Evolutionary conservation across 805 yeast genomes (phyloP).

Genomic region (Barnettozyma siamensis): DNA sequence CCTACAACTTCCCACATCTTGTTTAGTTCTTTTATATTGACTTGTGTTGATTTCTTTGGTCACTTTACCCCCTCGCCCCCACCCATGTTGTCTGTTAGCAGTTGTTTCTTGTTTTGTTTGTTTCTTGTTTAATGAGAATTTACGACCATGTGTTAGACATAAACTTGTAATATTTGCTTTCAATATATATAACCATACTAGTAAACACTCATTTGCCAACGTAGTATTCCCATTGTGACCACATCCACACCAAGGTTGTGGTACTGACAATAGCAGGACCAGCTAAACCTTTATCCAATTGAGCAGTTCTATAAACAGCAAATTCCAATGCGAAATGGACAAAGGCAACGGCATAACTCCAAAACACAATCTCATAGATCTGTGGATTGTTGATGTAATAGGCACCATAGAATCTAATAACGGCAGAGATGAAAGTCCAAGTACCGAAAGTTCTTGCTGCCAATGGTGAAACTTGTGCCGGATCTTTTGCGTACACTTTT

Average conservation of each 20-base stretch:
- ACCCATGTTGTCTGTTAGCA: too few relatives aligned
- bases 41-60: not conserved
- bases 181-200: too few relatives aligned
- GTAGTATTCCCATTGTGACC: conserved; percentile 60
- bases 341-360: conserved; percentile 78
- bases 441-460: conserved; percentile 98
- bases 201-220: too few relatives aligned
- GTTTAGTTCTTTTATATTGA: not conserved
- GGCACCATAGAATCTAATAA: conserved; percentile 85
- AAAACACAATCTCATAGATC: conserved; percentile 71
- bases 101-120: not conserved
- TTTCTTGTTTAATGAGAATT: not conserved
- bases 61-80: too few relatives aligned
- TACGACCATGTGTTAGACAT: not conserved
- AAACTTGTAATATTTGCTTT: too few relatives aligned
- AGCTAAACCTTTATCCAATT: conserved; percentile 77
- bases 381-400: conserved; percentile 62
- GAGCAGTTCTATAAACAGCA: conserved; percentile 72
- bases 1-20: not conserved
- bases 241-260: conserved; percentile 77
- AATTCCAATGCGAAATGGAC: conserved; percentile 82
- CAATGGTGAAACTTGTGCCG: conserved; percentile 54
- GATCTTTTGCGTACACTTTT: conserved; percentile 66
- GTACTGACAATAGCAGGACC: conserved; percentile 87
- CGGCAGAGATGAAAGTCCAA: conserved; percentile 86